Evolutionary conservation across 441 rosid species (phyloP), one percentile per base, ranked within the genome.

Genomic region (Hypseocharis bilobata): DNA sequence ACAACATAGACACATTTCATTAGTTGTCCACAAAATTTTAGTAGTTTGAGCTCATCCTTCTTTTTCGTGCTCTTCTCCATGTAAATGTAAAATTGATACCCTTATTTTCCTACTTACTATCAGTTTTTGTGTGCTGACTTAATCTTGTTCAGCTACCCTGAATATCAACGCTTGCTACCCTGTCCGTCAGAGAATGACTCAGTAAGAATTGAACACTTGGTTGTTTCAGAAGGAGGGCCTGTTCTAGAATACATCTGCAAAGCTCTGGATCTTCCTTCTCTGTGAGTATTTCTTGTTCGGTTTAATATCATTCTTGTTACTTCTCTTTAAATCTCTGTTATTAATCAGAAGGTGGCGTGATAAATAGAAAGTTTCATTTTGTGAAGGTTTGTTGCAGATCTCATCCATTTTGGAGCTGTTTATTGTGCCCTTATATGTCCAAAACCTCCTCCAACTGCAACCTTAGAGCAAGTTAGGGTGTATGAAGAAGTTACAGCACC

Each of bases 381-480:
- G 29, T 86, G 88, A 88, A 88, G 96, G 83, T 91, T 76, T 86
- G 95, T 88, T 84, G 84, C 89, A 85, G 94, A 91, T 83, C 94
- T 91, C 63, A 87, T 91, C 22, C 82, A 74, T 52, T 91, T 91
- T 74, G 96, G 97, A 78, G 90, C 96, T 72, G 88, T 91, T 27
- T 85, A 85, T 84, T 87, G 74, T 70, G 94, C 96, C 47, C 89
- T 88, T 47, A 92, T 91, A 19, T 81, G 92, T 57, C 96, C 96
- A 70, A 77, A 78, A 62, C 96, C 96, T 60, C 96, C 96, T 63
- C 83, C 74, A 44, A 86, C 77, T 72, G 96, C 96, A 13, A 88
- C 92, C 28, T 76, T 78, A 1, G 95, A 89, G 80, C 81, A 87
- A 73, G 62, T 85, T 32, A 78, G 74, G 69, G 32, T 82, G 58